Percentiles rank a stretch among this genome's conserved stretches.
Conservation (phyloP, 352 stramenopile genomes). For the Phytophthora hybrid region DNA sequence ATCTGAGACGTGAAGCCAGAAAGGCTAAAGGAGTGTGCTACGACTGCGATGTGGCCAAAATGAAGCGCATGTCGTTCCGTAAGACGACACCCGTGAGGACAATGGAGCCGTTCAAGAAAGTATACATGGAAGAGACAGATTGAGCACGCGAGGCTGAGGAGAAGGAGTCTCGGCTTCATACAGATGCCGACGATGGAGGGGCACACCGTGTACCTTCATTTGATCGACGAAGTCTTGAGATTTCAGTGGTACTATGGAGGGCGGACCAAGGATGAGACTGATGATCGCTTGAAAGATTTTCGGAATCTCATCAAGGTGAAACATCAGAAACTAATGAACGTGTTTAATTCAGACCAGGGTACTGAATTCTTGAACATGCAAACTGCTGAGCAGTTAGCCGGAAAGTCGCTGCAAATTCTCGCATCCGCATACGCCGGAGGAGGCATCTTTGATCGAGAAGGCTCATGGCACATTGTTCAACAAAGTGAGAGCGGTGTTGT, state of each 20-base stretch:
- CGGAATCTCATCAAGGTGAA: conserved; percentile 1
- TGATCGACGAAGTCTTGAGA: conserved; percentile 17
- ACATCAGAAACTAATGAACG: not conserved
- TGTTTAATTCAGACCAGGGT: conserved; percentile 19
- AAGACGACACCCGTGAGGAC: conserved; percentile 3
- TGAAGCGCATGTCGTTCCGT: conserved; percentile 22
- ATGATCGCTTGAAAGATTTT: not conserved
- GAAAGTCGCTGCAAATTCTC: conserved; percentile 20
- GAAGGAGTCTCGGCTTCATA: conserved; percentile 13
- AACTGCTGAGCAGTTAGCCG: not conserved
- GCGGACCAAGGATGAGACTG: conserved; percentile 19
- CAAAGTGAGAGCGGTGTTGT: conserved; percentile 18
- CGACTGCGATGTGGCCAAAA: conserved; percentile 10
- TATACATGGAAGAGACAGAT: no score
- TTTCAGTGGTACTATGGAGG: conserved; percentile 12
- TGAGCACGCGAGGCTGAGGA: no score
- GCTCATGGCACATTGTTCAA: not conserved
- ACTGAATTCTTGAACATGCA: not conserved
- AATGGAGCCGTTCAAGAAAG: conserved; percentile 6
- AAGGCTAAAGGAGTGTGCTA: no score
- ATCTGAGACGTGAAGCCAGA: no score
- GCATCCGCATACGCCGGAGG: conserved; percentile 1
- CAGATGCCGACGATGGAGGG: not conserved
- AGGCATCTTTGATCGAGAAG: not conserved
- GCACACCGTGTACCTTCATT: conserved; percentile 17